Percentiles rank a stretch among this genome's conserved stretches.
Evolutionary conservation across 495 filamentous ascomycete species (phyloP).

Genomic region (Aspergillus olivimuriae): DNA sequence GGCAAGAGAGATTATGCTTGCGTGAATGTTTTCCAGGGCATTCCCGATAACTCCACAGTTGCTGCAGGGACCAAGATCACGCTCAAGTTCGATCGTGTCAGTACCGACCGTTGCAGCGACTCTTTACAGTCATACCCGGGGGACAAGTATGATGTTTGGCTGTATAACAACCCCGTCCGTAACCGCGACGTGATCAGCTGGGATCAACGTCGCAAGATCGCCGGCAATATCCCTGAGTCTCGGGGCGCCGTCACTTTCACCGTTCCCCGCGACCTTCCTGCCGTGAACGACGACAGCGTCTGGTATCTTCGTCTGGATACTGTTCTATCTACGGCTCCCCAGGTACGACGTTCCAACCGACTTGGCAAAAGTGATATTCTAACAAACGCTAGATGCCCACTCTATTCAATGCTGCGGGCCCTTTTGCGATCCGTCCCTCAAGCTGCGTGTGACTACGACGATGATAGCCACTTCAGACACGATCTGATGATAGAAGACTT

Average conservation of each 20-base stretch:
- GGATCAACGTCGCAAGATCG: slow-evolving; percentile 21
- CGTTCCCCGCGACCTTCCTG: slow-evolving; percentile 23
- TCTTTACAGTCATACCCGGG: slow-evolving; percentile 18
- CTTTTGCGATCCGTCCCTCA: slow-evolving; percentile 19
- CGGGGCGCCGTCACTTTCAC: slow-evolving; percentile 20
- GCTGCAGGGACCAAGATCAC: slow-evolving; percentile 17
- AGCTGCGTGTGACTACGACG: too few species aligned
- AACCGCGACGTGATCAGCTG: slow-evolving; percentile 14
- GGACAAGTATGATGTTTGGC: slow-evolving; percentile 22
- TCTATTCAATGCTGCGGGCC: slow-evolving; percentile 27
- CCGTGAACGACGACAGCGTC: slow-evolving; percentile 23
- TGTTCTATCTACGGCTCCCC: slow-evolving; percentile 23
- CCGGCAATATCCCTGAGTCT: slow-evolving; percentile 13
- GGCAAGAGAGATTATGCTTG: slow-evolving; percentile 36
- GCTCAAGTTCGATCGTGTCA: slow-evolving; percentile 27
- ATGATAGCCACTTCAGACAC: too few species aligned
- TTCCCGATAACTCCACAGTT: slow-evolving; percentile 30
- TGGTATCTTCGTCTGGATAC: slow-evolving; percentile 32
- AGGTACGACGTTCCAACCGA: slow-evolving; percentile 16
- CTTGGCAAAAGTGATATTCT: slow-evolving; percentile 3
- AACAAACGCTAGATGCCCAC: slow-evolving; percentile 22
- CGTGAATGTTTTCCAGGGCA: slow-evolving; percentile 32
- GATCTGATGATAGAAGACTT: too few species aligned
- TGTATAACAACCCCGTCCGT: slow-evolving; percentile 36
- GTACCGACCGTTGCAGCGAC: slow-evolving; percentile 20